Conservation (phyloP, 1,139 yeast genomes). For the Pichia sp. region DNA sequence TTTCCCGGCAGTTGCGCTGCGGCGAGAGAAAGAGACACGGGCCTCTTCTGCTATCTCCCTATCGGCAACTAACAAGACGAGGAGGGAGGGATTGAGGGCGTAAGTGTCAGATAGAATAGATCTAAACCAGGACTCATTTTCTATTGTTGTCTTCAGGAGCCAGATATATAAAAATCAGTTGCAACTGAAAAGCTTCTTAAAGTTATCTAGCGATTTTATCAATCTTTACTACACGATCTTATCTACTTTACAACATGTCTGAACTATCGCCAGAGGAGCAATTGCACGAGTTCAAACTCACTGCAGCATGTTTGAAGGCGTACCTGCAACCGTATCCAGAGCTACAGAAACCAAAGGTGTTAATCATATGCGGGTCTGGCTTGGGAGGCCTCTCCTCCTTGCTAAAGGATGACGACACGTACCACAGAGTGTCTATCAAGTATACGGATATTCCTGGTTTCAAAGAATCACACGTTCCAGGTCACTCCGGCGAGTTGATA, state of each 20-base stretch:
- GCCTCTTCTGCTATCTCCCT: too few species aligned
- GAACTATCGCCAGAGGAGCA: constrained; percentile 9
- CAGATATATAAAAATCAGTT: too few species aligned
- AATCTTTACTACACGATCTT: background rate
- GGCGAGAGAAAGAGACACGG: too few species aligned
- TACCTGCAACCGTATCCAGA: constrained; percentile 7
- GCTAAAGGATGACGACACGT: constrained; percentile 33
- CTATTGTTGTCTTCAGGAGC: too few species aligned
- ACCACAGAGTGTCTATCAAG: constrained; percentile 45
- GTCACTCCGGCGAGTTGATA: constrained; percentile 80
- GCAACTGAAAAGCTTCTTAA: too few species aligned
- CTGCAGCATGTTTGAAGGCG: constrained; percentile 3
- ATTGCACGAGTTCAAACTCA: constrained; percentile 6
- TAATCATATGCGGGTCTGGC: constrained; percentile 94
- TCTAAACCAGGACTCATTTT: too few species aligned
- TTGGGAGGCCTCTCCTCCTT: constrained; percentile 76
- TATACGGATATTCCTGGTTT: constrained; percentile 79
- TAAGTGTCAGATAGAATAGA: too few species aligned
- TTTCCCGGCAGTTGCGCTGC: too few species aligned
- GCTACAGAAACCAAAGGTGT: constrained; percentile 48
- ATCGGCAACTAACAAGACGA: too few species aligned
- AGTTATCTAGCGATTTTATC: too few species aligned
- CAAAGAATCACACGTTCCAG: constrained; percentile 75
- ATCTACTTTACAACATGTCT: constrained; percentile 3
- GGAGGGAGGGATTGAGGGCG: too few species aligned